Base-by-base conservation (phyloP, 768 basidiomycete species). In the Lentinula aciculospora region DNA sequence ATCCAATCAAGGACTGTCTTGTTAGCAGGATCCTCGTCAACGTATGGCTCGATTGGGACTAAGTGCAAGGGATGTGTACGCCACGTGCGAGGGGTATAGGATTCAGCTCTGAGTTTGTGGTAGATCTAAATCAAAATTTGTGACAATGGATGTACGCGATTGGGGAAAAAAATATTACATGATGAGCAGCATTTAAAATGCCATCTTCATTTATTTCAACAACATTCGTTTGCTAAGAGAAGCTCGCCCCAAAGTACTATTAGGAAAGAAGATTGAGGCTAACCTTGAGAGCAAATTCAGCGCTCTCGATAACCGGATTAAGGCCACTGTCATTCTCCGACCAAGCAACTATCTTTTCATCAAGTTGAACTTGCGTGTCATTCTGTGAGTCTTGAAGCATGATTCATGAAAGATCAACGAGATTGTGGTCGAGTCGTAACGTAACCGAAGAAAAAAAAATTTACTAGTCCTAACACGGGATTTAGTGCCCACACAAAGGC, bases 61-160 rank as follows among this genome's bases (percentile, higher is more conserved):
- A 92, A 76, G 65, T 94, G 92, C 37, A 94, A 74, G 0, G 79
- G 79, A 59, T 90, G 86, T 1, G 83, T 85, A 34, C 87, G 82
- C 92, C 92, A 94, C 44, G 89, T 86, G 40, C 85, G 81, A 12
- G 92, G 90, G 12, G 83, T 82, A 69, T 94, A 94, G 0, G 82
- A 76, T 69, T 89, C 86, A 0, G 73, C 65, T 39, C 72, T 66
- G 60, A 93, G 75, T 61, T 80, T 82, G 44, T 69, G 68, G 49
- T 77, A 79, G 53, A 93, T 88, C 91, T 92, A 6, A 23, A 19
- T 10, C 4, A 3, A 15, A 39, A 36, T 27, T 42, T 46, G 25
- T 17, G 36, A 19, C 9, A 3, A 37, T 10, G 13, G 3, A 48
- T 17, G 45, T 13, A 37, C 8, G 10, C 10, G 4, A 37, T 8